phyloP scores from a whole-genome alignment of 352 stramenopile genomes.

The Blastocystis sp. region DNA sequence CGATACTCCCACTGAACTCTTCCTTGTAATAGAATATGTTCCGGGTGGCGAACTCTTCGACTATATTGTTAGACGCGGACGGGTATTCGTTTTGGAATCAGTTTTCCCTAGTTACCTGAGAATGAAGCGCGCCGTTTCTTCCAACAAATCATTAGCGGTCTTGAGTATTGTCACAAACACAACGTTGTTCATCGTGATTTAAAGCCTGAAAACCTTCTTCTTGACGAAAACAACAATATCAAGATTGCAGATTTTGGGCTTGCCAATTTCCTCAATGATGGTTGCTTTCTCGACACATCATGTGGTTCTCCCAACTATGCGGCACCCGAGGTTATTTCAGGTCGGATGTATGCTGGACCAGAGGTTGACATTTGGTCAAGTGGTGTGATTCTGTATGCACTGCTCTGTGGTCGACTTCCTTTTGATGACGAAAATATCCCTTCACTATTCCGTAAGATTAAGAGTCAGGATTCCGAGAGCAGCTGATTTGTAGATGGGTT shows the following conservation, averaged over 20 bases:
- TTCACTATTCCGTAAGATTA: slow-evolving; percentile 99
- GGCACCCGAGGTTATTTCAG: slow-evolving; percentile 91
- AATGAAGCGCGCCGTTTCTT: slow-evolving; percentile 98
- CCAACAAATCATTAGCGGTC: slow-evolving; percentile 88
- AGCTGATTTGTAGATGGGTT: slow-evolving; percentile 73
- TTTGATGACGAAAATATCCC: slow-evolving; percentile 96
- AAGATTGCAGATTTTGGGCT: slow-evolving; percentile 99
- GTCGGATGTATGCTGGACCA: slow-evolving; percentile 92
- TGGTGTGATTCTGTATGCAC: slow-evolving; percentile 96
- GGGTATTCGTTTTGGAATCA: slow-evolving; percentile 58
- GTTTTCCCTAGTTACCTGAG: slow-evolving; percentile 79
- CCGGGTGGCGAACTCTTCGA: slow-evolving; percentile 89
- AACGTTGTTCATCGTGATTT: slow-evolving; percentile 97
- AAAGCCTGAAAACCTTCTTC: slow-evolving; percentile 93
- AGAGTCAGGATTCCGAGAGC: slow-evolving; percentile 73
- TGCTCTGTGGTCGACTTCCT: slow-evolving; percentile 93
- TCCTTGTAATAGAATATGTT: slow-evolving; percentile 88
- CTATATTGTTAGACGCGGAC: slow-evolving; percentile 87
- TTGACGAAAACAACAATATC: slow-evolving; percentile 97
- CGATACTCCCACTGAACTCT: slow-evolving; percentile 96
- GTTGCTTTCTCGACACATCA: slow-evolving; percentile 95
- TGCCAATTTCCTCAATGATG: slow-evolving; percentile 96
- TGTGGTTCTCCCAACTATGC: slow-evolving; percentile 97
- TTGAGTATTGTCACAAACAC: slow-evolving; percentile 99
- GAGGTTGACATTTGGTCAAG: slow-evolving; percentile 99